phyloP scores from a whole-genome alignment of 441 rosid species.

The Brassica hybrid region DNA sequence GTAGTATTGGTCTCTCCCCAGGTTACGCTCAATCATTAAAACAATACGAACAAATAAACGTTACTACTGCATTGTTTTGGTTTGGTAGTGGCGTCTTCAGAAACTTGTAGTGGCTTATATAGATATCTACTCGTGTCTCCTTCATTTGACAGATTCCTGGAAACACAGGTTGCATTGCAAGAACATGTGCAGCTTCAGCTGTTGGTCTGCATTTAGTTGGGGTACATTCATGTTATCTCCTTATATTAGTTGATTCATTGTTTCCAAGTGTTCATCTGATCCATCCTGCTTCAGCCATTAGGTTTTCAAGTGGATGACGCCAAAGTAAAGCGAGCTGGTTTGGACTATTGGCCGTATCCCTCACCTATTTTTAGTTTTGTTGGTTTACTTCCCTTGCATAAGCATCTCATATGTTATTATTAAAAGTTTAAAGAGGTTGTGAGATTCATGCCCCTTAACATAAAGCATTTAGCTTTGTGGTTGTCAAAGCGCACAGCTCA shows the following conservation, averaged over 20 bases:
- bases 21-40: conserved; percentile 33
- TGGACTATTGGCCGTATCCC: conserved; percentile 99
- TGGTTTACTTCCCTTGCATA: background rate
- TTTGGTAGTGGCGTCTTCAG: background rate
- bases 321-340: conserved; percentile 92
- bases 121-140: background rate
- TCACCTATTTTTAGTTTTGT: background rate
- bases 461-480: conserved; percentile 83
- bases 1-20: conserved; percentile 95
- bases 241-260: too few relatives aligned
- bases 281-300: too few relatives aligned
- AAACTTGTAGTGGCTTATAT: background rate
- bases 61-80: background rate
- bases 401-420: conserved; percentile 1
- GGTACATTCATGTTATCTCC: too few relatives aligned
- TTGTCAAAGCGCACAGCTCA: conserved; percentile 77
- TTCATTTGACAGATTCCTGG: conserved; percentile 84
- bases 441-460: conserved; percentile 33
- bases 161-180: conserved; percentile 95
- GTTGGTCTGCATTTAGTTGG: conserved; percentile 87
- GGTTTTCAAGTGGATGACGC: too few relatives aligned
- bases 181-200: conserved; percentile 97
- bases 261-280: too few relatives aligned
- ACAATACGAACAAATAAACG: background rate
- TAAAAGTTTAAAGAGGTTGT: conserved; percentile 15